These are phyloP conservation scores for Chenopodium album DNA, from an alignment of 148 eudicot genomes.

Conservation along the genomic window DNA sequence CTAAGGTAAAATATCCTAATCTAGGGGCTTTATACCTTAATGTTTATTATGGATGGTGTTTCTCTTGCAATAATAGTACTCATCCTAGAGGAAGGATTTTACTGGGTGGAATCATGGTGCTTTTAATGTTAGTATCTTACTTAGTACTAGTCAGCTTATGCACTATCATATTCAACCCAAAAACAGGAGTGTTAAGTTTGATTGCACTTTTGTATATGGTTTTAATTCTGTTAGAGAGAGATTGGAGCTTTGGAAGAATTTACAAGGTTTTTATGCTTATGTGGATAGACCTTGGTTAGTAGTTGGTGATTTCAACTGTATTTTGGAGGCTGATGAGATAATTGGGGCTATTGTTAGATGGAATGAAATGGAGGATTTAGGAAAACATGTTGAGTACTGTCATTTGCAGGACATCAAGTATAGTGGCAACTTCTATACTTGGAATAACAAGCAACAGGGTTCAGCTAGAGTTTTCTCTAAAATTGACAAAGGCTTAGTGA, in stretches of 20 bases:
- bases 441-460: background rate
- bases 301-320: background rate
- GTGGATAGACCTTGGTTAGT: background rate
- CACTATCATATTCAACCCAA: accelerated
- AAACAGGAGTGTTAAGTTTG: background rate
- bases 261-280: background rate
- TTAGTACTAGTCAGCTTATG: background rate
- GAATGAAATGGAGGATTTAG: background rate
- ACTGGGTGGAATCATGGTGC: background rate
- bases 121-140: background rate
- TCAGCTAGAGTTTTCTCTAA: background rate
- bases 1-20: background rate
- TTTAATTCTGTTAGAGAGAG: background rate
- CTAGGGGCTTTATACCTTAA: background rate
- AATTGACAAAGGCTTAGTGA: background rate
- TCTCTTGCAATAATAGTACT: background rate
- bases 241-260: background rate
- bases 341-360: background rate
- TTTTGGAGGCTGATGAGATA: background rate
- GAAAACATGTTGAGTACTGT: background rate
- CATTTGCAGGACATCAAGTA: background rate
- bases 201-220: background rate
- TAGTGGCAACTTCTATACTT: background rate
- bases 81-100: background rate
- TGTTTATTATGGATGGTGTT: background rate